phyloP scores from a whole-genome alignment of 2,329 filamentous ascomycete genomes.

The Lasiodiplodia hormozganensis region DNA sequence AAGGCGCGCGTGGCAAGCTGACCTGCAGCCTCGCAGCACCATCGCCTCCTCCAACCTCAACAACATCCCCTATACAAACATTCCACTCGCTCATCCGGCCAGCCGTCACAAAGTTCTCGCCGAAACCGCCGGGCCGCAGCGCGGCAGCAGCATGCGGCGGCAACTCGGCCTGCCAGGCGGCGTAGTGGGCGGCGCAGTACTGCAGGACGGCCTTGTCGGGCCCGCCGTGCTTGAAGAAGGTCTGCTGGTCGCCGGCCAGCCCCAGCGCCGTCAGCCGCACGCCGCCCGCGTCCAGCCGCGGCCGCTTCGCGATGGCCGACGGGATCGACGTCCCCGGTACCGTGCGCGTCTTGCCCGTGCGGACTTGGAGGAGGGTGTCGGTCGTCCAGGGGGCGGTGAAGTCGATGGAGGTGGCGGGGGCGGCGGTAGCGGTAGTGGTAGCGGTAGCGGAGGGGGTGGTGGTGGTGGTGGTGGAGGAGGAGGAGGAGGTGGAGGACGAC shows the following conservation, averaged over 20 bases:
- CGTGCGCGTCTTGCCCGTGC: slow-evolving; percentile 62
- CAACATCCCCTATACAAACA: slow-evolving; percentile 69
- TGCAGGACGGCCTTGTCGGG: slow-evolving; percentile 68
- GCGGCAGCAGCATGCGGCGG: slow-evolving; percentile 46
- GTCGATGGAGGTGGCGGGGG: slow-evolving; percentile 32
- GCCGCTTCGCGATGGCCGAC: slow-evolving; percentile 64
- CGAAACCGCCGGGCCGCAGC: slow-evolving; percentile 63
- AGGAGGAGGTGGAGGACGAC: background rate
- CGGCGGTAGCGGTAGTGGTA: background rate
- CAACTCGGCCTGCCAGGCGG: slow-evolving; percentile 60
- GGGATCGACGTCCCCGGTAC: slow-evolving; percentile 59
- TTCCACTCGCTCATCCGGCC: slow-evolving; percentile 66
- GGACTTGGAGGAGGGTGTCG: slow-evolving; percentile 63
- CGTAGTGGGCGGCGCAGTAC: slow-evolving; percentile 68
- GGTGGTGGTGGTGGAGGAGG: background rate
- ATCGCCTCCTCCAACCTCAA: slow-evolving; percentile 55
- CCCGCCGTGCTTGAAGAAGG: slow-evolving; percentile 67
- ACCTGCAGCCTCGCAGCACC: slow-evolving; percentile 61
- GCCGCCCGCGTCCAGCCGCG: slow-evolving; percentile 35
- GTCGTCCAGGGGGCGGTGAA: slow-evolving; percentile 36
- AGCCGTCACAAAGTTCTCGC: slow-evolving; percentile 67
- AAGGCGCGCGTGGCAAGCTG: slow-evolving; percentile 67
- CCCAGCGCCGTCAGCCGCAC: slow-evolving; percentile 50
- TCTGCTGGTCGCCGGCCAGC: slow-evolving; percentile 67
- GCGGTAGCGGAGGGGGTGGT: background rate